Evolutionary conservation across 805 yeast species (phyloP), one percentile per base, ranked within the genome.

Genomic region (Trichomonascus vanleenenianus): DNA sequence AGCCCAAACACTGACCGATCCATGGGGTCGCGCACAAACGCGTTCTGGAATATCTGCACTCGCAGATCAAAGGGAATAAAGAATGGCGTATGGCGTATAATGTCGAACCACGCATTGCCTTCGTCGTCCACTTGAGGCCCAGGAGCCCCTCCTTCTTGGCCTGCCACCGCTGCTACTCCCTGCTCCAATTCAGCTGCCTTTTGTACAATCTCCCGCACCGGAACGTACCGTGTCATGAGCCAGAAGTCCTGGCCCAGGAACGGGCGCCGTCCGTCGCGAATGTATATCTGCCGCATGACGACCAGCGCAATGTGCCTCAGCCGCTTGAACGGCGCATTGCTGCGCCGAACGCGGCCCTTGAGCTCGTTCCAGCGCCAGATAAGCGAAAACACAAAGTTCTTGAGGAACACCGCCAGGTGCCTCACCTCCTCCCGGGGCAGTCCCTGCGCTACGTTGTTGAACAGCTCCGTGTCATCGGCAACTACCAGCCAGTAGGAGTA

Each of bases 41-140:
- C 86, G 9, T 68, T 61, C 49, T 83, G 85, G 58, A 91, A 85
- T 1, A 85, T 68, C 42, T 72, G 74, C 0, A 86, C 96, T 40
- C 98, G 70, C 30, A 76, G 74, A 19, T 74, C 72, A 61, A 91
- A 91, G 0, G 85, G 78, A 5, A 91, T 70, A 66, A 88, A 82
- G 58, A 85, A 91, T 2, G 97, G 96, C 2, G 81, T 66, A 42
- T 76, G 73, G 1, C 74, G 68, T 39, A 85, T 69, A 0, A 89
- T 66, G 39, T 75, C 77, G 18, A 75, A 51, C 49, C 63, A 44
- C 1, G 67, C 64, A n/a, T 35, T 16, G 18, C 31, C 30, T 3
- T 30, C 30, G 39, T 33, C 31, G 16, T 11, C 30, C 5, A 12
- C 22, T 4, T 8, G 27, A 19, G 39, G 5, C 30, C 31, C 39